Evolutionary conservation across 1,139 yeast genomes (phyloP), one percentile per base, ranked within the genome.

Genomic region (Protomyces inouyei): DNA sequence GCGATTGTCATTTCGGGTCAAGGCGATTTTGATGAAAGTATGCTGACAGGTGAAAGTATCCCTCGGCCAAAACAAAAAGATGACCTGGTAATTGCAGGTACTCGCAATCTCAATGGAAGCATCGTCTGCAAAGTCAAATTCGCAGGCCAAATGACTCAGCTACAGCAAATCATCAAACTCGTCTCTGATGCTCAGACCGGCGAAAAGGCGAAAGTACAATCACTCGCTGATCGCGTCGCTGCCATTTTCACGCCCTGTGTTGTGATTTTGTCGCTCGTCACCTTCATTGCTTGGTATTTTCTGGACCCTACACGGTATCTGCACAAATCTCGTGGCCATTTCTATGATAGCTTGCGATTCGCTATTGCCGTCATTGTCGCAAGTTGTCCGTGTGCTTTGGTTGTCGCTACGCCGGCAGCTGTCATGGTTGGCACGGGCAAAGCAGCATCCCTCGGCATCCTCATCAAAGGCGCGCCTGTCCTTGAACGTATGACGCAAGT

Each of bases 381-480:
- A 55, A 98, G 98, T 0, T 93, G 98, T 76, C 98, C 98, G 0
- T 93, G 98, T 80, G 98, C 98, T 0, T 78, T 93, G 38, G 98
- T 98, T 1, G 79, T 93, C 63, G 97, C 97, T 6, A 96, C 98
- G 0, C 98, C 98, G 0, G 93, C 98, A 1, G 98, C 98, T 0
- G 89, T 95, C 3, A 92, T 93, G 97, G 98, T 93, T 3, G 98
- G 98, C 6, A 92, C 98, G 1, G 98, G 98, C 35, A 87, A 90
- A 28, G 98, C 97, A 46, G 98, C 98, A 0, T 76, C 83, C 14
- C 80, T 89, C 75, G 98, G 98, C 28, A 88, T 93, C 14, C 79
- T 95, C 64, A 88, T 95, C 71, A 93, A 92, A 75, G 97, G 98
- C 57, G 98, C 98, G 25, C 95, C 87, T 65, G 83, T 88, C n/a